Conservation (phyloP, 2,329 filamentous ascomycete species). For the Hypoxylon rubiginosum region DNA sequence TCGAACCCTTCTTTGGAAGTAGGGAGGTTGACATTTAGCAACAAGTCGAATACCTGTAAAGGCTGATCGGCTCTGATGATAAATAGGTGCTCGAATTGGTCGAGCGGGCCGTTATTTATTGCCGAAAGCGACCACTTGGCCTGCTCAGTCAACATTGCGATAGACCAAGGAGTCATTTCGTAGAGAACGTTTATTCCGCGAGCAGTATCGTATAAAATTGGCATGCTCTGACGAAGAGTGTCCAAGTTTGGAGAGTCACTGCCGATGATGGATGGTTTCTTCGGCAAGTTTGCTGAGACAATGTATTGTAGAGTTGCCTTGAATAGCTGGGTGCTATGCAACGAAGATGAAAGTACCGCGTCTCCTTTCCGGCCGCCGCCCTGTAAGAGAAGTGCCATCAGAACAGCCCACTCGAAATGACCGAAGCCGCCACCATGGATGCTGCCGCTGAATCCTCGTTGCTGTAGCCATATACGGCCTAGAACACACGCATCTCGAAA, state of each 20-base stretch:
- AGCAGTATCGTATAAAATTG: conserved; percentile 82
- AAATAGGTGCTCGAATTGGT: conserved; percentile 89
- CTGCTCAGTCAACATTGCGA: conserved; percentile 77
- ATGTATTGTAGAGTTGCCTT: conserved; percentile 94
- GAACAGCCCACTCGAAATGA: conserved; percentile 88
- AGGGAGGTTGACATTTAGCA: conserved; percentile 53
- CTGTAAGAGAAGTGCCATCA: conserved; percentile 84
- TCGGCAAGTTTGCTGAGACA: conserved; percentile 77
- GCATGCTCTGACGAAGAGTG: conserved; percentile 62
- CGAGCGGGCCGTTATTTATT: conserved; percentile 78
- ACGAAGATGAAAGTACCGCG: conserved; percentile 79
- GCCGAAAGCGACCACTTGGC: conserved; percentile 80
- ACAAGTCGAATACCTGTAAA: conserved; percentile 68
- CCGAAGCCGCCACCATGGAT: conserved; percentile 88
- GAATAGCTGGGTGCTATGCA: conserved; percentile 94
- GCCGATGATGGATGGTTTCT: conserved; percentile 71
- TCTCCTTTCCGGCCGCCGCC: conserved; percentile 80
- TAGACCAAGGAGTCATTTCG: conserved; percentile 92
- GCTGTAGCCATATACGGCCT: conserved; percentile 88
- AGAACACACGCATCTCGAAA: conserved; percentile 89
- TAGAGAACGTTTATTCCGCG: conserved; percentile 85
- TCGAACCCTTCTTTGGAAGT: conserved; percentile 40
- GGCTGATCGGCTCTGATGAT: conserved; percentile 72
- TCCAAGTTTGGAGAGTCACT: conserved; percentile 61
- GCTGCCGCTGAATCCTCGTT: conserved; percentile 81